Conservation (phyloP, 176 grass and related monocot genomes). For the Melocanna baccifera region DNA sequence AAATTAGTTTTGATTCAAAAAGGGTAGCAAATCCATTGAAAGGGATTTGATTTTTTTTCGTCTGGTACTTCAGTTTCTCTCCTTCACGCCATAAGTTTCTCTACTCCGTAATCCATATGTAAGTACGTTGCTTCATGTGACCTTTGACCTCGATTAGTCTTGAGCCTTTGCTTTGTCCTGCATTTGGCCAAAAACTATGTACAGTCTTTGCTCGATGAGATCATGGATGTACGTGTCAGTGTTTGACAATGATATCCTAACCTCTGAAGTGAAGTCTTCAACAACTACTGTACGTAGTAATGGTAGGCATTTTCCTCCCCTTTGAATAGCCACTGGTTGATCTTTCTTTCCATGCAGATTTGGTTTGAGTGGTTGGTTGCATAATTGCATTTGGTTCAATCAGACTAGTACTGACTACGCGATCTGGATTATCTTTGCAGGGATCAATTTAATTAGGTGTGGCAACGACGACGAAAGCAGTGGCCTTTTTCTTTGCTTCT, state of each 20-base stretch:
- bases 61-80: not conserved
- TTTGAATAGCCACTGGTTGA: not conserved
- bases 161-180: not conserved
- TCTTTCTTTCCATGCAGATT: not conserved
- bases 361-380: constrained; percentile 17
- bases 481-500: not conserved
- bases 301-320: not conserved
- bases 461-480: not conserved
- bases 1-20: not conserved
- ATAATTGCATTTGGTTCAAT: not conserved
- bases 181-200: not conserved
- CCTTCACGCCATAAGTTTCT: not conserved
- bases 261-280: not conserved
- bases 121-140: not conserved
- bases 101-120: not conserved
- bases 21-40: not conserved
- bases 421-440: constrained; percentile 24
- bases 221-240: not conserved
- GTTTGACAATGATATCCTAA: constrained; percentile 4
- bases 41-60: not conserved
- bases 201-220: not conserved
- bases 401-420: not conserved
- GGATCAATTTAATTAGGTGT: not conserved
- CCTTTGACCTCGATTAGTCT: not conserved
- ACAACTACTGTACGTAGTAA: not conserved